Evolutionary conservation across 2,329 filamentous ascomycete species (phyloP).

Genomic region (Aureobasidium sp.): DNA sequence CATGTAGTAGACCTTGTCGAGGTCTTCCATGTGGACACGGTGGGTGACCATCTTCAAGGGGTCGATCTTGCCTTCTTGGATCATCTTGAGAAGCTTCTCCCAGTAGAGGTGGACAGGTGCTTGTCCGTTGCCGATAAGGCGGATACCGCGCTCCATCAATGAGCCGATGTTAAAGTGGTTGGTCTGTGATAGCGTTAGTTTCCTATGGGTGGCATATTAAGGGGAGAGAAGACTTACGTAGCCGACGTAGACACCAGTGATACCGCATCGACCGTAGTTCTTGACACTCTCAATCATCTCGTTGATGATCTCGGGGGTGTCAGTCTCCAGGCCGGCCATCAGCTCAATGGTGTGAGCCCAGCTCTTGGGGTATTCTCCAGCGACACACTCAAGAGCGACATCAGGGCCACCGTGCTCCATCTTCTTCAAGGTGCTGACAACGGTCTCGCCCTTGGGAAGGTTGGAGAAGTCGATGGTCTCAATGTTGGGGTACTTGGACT

Average conservation of each 20-base stretch:
- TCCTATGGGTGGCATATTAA: slow-evolving; percentile 17
- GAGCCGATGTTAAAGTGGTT: slow-evolving; percentile 76
- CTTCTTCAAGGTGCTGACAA: slow-evolving; percentile 67
- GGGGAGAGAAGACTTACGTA: slow-evolving; percentile 40
- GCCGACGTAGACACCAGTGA: slow-evolving; percentile 65
- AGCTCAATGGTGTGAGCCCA: slow-evolving; percentile 56
- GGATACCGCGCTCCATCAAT: slow-evolving; percentile 79
- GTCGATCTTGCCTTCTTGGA: slow-evolving; percentile 63
- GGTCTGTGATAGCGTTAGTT: slow-evolving; percentile 39
- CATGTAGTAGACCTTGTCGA: slow-evolving; percentile 48
- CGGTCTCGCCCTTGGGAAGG: slow-evolving; percentile 50
- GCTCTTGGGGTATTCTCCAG: slow-evolving; percentile 57
- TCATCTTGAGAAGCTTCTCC: slow-evolving; percentile 64
- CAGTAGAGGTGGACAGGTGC: slow-evolving; percentile 78
- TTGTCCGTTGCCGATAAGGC: slow-evolving; percentile 63
- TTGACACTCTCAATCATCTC: slow-evolving; percentile 71
- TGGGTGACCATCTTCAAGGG: slow-evolving; percentile 76
- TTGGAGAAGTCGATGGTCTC: slow-evolving; percentile 64
- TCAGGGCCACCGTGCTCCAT: slow-evolving; percentile 69
- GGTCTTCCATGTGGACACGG: slow-evolving; percentile 50
- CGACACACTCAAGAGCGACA: slow-evolving; percentile 61
- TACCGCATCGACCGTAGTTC: slow-evolving; percentile 65
- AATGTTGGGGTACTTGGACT: slow-evolving; percentile 57
- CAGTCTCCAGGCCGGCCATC: slow-evolving; percentile 66
- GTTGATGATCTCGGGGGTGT: slow-evolving; percentile 74